These are phyloP conservation scores for Verticillium nonalfalfae DNA, from an alignment of 2,329 filamentous ascomycete species.

Conservation along the genomic window DNA sequence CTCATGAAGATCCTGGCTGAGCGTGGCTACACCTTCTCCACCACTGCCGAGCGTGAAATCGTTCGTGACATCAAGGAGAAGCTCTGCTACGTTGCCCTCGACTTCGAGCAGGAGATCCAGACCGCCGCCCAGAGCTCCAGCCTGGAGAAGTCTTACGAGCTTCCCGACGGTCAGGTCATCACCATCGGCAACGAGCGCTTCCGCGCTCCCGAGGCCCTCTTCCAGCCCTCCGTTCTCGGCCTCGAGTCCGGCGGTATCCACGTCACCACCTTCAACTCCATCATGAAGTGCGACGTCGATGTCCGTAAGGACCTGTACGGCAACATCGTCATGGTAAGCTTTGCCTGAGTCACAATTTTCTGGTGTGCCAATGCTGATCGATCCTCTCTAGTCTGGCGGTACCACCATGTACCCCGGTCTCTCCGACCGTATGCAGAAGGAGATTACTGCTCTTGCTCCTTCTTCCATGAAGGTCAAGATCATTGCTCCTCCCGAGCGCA, in stretches of 20 bases:
- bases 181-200: conserved; percentile 99
- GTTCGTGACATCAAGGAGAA: conserved; percentile 99
- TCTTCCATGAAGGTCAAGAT: conserved; percentile 99
- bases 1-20: conserved; percentile 99
- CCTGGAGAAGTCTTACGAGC: conserved; percentile 99
- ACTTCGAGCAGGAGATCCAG: conserved; percentile 99
- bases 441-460: conserved; percentile 98
- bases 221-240: conserved; percentile 97
- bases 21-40: conserved; percentile 99
- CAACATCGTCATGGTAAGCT: conserved; percentile 99
- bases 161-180: conserved; percentile 99
- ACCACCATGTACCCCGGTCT: conserved; percentile 99
- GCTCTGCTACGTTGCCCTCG: conserved; percentile 99
- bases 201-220: conserved; percentile 98
- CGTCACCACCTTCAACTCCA: conserved; percentile 99
- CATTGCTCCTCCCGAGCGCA: conserved; percentile 99
- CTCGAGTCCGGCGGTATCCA: conserved; percentile 98
- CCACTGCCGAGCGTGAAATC: conserved; percentile 99
- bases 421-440: conserved; percentile 99
- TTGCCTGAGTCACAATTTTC: conserved; percentile 3
- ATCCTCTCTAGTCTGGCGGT: conserved; percentile 76
- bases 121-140: conserved; percentile 97
- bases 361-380: conserved; percentile 22
- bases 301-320: conserved; percentile 99
- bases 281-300: conserved; percentile 99